These are phyloP conservation scores for Cryptococcus floricola DNA, from an alignment of 1,284 basidiomycete genomes.

Conservation along the genomic window DNA sequence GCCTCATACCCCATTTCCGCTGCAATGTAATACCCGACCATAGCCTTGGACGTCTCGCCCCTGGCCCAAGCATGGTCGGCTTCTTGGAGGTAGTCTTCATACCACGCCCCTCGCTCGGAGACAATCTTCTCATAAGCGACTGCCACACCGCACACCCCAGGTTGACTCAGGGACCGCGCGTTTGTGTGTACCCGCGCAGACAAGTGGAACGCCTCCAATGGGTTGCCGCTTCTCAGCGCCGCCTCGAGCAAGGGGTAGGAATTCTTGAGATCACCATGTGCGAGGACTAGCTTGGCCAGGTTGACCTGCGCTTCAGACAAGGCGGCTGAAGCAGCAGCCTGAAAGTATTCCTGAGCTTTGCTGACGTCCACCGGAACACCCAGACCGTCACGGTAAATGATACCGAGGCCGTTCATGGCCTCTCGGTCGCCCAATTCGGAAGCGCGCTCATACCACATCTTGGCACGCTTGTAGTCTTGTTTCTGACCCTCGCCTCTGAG, in stretches of 20 bases:
- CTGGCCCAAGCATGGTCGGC: slow-evolving; percentile 76
- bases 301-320: slow-evolving; percentile 88
- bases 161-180: slow-evolving; percentile 42
- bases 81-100: slow-evolving; percentile 73
- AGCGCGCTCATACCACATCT: slow-evolving; percentile 91
- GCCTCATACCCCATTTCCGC: slow-evolving; percentile 88
- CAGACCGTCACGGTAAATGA: slow-evolving; percentile 87
- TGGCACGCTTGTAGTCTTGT: slow-evolving; percentile 70
- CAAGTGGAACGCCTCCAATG: slow-evolving; percentile 89
- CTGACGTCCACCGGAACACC: slow-evolving; percentile 53
- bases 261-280: slow-evolving; percentile 41
- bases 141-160: slow-evolving; percentile 69
- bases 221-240: slow-evolving; percentile 77
- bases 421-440: slow-evolving; percentile 75
- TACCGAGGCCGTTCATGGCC: slow-evolving; percentile 81
- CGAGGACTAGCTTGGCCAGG: slow-evolving; percentile 74
- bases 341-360: slow-evolving; percentile 67
- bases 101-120: slow-evolving; percentile 80
- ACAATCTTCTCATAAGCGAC: slow-evolving; percentile 81
- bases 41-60: slow-evolving; percentile 57
- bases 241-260: slow-evolving; percentile 73
- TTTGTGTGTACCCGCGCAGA: slow-evolving; percentile 71
- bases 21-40: slow-evolving; percentile 91
- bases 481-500: slow-evolving; percentile 88
- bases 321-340: slow-evolving; percentile 75